Percentiles rank a stretch among this genome's conserved stretches.
phyloP scores from a whole-genome alignment of 768 basidiomycete genomes.

The Antrodiella citrinella region DNA sequence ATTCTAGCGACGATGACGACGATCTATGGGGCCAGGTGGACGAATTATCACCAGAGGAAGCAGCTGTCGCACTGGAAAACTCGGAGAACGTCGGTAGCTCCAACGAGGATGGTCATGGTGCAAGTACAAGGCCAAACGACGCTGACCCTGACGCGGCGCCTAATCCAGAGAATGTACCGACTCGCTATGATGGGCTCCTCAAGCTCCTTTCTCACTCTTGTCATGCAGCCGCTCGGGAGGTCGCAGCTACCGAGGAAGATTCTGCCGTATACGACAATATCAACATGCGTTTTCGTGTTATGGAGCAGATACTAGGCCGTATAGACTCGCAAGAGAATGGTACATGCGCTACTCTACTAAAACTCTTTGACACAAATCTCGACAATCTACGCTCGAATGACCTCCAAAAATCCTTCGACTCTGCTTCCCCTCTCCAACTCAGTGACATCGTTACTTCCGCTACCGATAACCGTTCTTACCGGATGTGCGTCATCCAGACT shows the following conservation, averaged over 20 bases:
- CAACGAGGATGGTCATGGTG: too few species aligned
- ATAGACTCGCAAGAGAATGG: slow-evolving; percentile 29
- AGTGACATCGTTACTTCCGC: slow-evolving; percentile 21
- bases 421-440: slow-evolving; percentile 17
- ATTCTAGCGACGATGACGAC: neutral
- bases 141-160: neutral
- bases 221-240: slow-evolving; percentile 7
- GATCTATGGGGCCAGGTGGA: neutral
- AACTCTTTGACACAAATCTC: slow-evolving; percentile 16
- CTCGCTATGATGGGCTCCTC: neutral
- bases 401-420: slow-evolving; percentile 12
- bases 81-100: too few species aligned
- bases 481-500: slow-evolving; percentile 13
- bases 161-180: neutral
- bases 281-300: slow-evolving; percentile 20
- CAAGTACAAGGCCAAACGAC: neutral
- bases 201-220: slow-evolving; percentile 14
- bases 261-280: slow-evolving; percentile 30
- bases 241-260: slow-evolving; percentile 16
- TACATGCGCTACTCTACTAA: slow-evolving; percentile 25
- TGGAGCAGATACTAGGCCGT: slow-evolving; percentile 27
- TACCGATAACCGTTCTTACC: slow-evolving; percentile 13
- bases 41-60: neutral
- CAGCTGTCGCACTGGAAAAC: too few species aligned
- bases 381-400: slow-evolving; percentile 18